Percentiles rank a stretch among this genome's conserved stretches.
Conservation (phyloP, 2,329 filamentous ascomycete species). For the Penicillium sp. region DNA sequence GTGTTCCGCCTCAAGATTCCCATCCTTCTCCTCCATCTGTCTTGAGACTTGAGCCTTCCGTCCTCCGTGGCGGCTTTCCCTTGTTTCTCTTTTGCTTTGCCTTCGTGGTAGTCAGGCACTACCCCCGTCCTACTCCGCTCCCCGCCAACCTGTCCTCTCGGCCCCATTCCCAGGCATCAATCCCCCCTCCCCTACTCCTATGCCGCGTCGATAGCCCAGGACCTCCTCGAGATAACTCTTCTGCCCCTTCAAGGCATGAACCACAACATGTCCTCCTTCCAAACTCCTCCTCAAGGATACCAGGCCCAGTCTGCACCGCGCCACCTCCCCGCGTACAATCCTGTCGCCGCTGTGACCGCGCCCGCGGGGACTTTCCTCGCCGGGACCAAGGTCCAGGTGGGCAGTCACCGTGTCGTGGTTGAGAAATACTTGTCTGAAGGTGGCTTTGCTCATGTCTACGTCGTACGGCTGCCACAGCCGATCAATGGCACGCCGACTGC, state of each 20-base stretch:
- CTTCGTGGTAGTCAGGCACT: slow-evolving; percentile 22
- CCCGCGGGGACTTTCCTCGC: slow-evolving; percentile 85
- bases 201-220: slow-evolving; percentile 22
- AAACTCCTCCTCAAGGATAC: slow-evolving; percentile 27
- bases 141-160: slow-evolving; percentile 21
- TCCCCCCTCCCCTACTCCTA: slow-evolving; percentile 18
- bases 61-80: slow-evolving; percentile 1
- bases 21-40: slow-evolving; percentile 9
- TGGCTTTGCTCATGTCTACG: slow-evolving; percentile 96
- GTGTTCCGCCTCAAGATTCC: slow-evolving; percentile 18
- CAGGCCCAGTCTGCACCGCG: slow-evolving; percentile 30
- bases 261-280: slow-evolving; percentile 33
- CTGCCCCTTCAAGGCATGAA: slow-evolving; percentile 29
- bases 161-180: slow-evolving; percentile 18
- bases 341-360: slow-evolving; percentile 35
- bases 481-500: slow-evolving; percentile 76
- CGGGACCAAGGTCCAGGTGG: slow-evolving; percentile 95
- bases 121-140: slow-evolving; percentile 15
- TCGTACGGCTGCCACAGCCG: slow-evolving; percentile 78
- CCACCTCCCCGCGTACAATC: slow-evolving; percentile 34
- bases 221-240: slow-evolving; percentile 7
- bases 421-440: slow-evolving; percentile 98
- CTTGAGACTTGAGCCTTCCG: slow-evolving; percentile 1
- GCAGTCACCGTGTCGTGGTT: slow-evolving; percentile 86
- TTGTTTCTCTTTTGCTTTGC: slow-evolving; percentile 6